These are phyloP conservation scores for Coniosporium tulheliwenetii DNA, from an alignment of 2,329 filamentous ascomycete species.

Conservation along the genomic window DNA sequence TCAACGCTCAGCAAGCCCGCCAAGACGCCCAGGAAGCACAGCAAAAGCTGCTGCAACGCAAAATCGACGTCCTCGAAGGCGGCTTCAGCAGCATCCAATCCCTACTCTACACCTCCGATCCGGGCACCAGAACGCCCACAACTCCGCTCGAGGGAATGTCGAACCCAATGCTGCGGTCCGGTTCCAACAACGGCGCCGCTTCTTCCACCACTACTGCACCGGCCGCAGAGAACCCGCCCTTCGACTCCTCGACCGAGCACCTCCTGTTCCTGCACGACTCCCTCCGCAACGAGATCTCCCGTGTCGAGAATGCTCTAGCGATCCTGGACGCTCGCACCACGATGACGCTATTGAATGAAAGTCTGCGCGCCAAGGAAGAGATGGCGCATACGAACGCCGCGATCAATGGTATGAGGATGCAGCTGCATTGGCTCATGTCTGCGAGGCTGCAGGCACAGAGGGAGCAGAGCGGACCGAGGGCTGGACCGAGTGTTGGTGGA, in stretches of 20 bases:
- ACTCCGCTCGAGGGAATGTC: conserved; percentile 6
- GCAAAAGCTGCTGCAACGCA: conserved; percentile 25
- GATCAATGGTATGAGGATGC: conserved; percentile 41
- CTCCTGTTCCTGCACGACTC: conserved; percentile 45
- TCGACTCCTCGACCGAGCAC: conserved; percentile 36
- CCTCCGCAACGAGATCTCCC: conserved; percentile 42
- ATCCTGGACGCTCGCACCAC: conserved; percentile 45
- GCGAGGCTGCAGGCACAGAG: conserved; percentile 27
- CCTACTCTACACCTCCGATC: conserved; percentile 13
- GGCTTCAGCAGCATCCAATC: conserved; percentile 26
- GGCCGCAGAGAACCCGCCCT: conserved; percentile 12
- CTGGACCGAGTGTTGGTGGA: neutral
- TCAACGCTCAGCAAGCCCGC: conserved; percentile 25
- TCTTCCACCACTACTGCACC: conserved; percentile 1
- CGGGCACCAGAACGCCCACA: conserved; percentile 11
- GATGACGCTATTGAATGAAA: conserved; percentile 49
- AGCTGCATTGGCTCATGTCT: conserved; percentile 47
- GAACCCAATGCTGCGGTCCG: neutral
- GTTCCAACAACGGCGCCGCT: neutral
- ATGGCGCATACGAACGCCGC: conserved; percentile 45
- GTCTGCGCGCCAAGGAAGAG: conserved; percentile 44
- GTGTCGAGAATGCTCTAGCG: conserved; percentile 36
- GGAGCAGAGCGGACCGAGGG: neutral
- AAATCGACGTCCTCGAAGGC: conserved; percentile 27
- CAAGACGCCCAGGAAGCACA: conserved; percentile 27